Evolutionary conservation across 768 basidiomycete genomes (phyloP).

Genomic region (Boletus sensibilis): DNA sequence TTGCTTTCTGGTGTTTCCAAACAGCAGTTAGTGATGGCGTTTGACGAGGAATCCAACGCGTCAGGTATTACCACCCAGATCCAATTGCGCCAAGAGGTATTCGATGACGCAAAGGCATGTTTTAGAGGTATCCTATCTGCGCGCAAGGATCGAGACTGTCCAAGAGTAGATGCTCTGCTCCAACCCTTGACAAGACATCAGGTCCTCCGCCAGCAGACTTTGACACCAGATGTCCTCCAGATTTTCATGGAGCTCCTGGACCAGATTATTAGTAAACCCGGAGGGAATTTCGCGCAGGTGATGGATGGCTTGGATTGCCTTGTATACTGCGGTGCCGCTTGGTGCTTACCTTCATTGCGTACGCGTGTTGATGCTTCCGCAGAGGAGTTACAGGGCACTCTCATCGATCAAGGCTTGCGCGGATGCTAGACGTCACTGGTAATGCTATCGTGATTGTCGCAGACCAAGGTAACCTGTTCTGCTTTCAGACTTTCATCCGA

Average conservation of each 20-base stretch:
- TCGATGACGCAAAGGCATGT: conserved; percentile 2
- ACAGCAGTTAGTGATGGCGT: not conserved
- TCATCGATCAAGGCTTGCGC: not conserved
- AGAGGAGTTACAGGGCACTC: not conserved
- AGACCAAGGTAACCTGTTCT: not conserved
- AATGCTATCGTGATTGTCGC: not conserved
- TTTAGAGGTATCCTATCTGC: not conserved
- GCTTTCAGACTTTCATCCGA: not conserved
- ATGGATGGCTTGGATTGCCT: conserved; percentile 16
- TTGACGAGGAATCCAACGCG: not conserved
- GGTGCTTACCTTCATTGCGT: not conserved
- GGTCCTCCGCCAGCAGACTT: not conserved
- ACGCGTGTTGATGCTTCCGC: not conserved
- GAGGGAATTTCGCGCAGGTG: conserved; percentile 3
- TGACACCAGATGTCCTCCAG: not conserved
- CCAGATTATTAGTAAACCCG: not conserved
- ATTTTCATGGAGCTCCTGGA: not conserved
- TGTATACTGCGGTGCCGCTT: conserved; percentile 11
- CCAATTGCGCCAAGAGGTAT: not conserved
- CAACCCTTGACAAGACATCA: conserved; percentile 11
- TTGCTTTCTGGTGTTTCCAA: not conserved
- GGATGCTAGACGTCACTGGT: not conserved
- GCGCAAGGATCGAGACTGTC: conserved; percentile 11
- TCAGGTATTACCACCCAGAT: not conserved
- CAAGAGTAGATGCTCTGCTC: conserved; percentile 13